Conservation (phyloP, 768 basidiomycete genomes). For the Kwoniella heveanensis region DNA sequence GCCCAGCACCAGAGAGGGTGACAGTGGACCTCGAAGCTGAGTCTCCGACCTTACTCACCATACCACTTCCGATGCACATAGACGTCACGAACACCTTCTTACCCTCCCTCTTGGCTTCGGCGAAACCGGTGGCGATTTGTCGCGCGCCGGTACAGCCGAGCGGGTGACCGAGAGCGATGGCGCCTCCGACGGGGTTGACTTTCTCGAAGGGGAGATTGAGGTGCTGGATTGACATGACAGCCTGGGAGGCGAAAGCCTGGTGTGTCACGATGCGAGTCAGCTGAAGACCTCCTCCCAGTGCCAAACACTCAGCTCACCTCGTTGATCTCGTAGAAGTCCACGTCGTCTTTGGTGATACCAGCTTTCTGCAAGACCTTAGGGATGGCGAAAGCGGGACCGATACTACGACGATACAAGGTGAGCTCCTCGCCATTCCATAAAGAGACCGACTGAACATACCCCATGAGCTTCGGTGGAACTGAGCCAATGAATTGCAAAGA, state of each 20-base stretch:
- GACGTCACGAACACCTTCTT: conserved; percentile 77
- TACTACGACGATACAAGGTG: conserved; percentile 32
- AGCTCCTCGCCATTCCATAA: neutral
- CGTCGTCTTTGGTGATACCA: conserved; percentile 63
- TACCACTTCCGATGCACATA: conserved; percentile 78
- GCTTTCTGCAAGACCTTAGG: conserved; percentile 70
- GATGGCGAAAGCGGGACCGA: conserved; percentile 83
- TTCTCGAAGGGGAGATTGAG: conserved; percentile 66
- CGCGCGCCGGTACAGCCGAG: conserved; percentile 71
- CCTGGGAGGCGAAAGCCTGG: conserved; percentile 87
- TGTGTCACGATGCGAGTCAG: conserved; percentile 70
- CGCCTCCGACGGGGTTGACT: conserved; percentile 79
- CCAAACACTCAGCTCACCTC: conserved; percentile 64
- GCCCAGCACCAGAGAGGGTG: neutral
- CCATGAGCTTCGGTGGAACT: conserved; percentile 51
- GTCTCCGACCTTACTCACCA: conserved; percentile 59
- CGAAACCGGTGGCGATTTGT: conserved; percentile 84
- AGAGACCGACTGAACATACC: conserved; percentile 25
- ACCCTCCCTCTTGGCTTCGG: conserved; percentile 71
- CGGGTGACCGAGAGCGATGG: conserved; percentile 56
- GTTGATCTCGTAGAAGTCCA: conserved; percentile 58
- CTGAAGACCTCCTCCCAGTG: conserved; percentile 68
- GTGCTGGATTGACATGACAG: conserved; percentile 85
- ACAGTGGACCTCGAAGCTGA: conserved; percentile 1
- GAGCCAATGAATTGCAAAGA: neutral